A percentile compares a stretch with the other conserved stretches of the same genome.
phyloP scores from a whole-genome alignment of 2,329 filamentous ascomycete species.

The Fusarium sp. region DNA sequence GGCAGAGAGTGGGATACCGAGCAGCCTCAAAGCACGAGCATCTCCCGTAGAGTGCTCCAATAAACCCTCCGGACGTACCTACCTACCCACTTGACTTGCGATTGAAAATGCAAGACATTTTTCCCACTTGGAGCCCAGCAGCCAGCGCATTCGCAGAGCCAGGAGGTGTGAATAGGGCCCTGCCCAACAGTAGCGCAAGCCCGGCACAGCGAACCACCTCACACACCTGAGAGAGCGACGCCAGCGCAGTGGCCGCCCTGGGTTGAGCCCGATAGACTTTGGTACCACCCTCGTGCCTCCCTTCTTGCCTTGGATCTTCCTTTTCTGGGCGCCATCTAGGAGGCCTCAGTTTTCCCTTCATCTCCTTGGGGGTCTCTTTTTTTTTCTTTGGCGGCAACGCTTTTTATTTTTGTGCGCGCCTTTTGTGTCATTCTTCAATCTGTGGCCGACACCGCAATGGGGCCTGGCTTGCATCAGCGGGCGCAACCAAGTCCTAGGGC shows the following conservation, averaged over 20 bases:
- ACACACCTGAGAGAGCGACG: constrained; percentile 29
- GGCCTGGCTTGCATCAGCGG: background rate
- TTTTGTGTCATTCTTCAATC: constrained; percentile 18
- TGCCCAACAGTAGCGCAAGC: too few relatives aligned
- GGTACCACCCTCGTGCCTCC: constrained; percentile 36
- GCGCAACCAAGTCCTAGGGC: constrained; percentile 2
- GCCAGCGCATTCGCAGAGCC: too few relatives aligned
- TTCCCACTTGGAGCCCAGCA: too few relatives aligned
- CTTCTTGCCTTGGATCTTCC: constrained; percentile 8
- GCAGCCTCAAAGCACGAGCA: constrained; percentile 8
- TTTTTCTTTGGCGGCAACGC: constrained; percentile 10
- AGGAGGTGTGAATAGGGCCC: background rate
- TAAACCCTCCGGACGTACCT: too few relatives aligned
- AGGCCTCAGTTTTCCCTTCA: constrained; percentile 1
- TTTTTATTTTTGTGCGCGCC: constrained; percentile 6
- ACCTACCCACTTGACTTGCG: too few relatives aligned
- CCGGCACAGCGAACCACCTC: too few relatives aligned
- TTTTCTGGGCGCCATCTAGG: background rate
- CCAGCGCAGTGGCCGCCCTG: constrained; percentile 29
- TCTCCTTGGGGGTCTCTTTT: too few relatives aligned
- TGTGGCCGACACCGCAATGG: constrained; percentile 25
- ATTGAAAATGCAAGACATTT: too few relatives aligned
- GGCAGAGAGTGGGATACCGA: constrained; percentile 7
- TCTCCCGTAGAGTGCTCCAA: too few relatives aligned
- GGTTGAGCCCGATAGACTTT: constrained; percentile 43